Evolutionary conservation across 2,329 filamentous ascomycete genomes (phyloP).

Genomic region (Hypoxylon sp.): DNA sequence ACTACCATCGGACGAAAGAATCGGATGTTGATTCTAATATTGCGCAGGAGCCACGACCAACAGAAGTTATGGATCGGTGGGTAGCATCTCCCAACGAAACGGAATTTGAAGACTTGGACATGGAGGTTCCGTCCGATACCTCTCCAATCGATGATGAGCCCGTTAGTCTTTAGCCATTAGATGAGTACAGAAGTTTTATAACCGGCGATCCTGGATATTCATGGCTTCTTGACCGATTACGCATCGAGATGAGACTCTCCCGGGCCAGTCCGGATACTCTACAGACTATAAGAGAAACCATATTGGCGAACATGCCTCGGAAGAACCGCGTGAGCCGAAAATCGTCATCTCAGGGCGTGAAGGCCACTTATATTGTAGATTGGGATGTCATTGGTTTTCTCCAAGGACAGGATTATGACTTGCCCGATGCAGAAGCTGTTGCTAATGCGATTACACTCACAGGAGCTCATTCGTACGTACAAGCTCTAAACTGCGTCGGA

Average conservation of each 20-base stretch:
- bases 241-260: slow-evolving; percentile 12
- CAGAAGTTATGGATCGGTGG: background rate
- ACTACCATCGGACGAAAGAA: background rate
- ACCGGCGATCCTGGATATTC: slow-evolving; percentile 8
- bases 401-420: slow-evolving; percentile 16
- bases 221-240: slow-evolving; percentile 31
- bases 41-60: background rate
- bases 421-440: slow-evolving; percentile 12
- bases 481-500: slow-evolving; percentile 31
- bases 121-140: background rate
- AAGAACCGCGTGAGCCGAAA: slow-evolving; percentile 2
- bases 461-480: slow-evolving; percentile 22
- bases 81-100: background rate
- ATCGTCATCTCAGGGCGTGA: background rate
- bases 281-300: slow-evolving; percentile 6
- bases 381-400: slow-evolving; percentile 33
- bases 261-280: slow-evolving; percentile 1
- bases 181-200: background rate
- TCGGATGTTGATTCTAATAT: background rate
- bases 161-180: background rate
- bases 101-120: background rate
- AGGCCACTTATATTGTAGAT: slow-evolving; percentile 17
- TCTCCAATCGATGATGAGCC: background rate
- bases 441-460: slow-evolving; percentile 30
- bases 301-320: background rate